Evolutionary conservation across 164 flowering plant genomes (phyloP), one percentile per base, ranked within the genome.

Genomic region (Protea cynaroides): DNA sequence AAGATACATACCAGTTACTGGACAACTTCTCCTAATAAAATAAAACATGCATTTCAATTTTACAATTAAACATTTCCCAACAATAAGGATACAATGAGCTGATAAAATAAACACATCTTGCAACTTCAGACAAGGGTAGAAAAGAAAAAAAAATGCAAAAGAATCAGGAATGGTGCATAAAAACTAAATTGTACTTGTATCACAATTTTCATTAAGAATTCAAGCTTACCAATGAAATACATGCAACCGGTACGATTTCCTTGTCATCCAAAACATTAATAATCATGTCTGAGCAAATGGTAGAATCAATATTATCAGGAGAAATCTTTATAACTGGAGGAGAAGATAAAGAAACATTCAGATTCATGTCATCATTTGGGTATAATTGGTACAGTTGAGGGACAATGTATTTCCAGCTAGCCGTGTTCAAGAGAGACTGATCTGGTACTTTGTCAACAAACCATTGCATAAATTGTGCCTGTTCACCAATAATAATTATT

Each of bases 341-440:
- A 69, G 89, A 80, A 65, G 88, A 66, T 17, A 89, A 66, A 66
- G 95, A 70, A 58, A 89, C 70, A 66, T 89, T 88, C 78, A 91
- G 73, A 65, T 73, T 78, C 93, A 94, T 86, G 55, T 88, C 84
- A 72, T 85, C 83, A 69, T 91, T 88, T 43, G 99, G 99, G 69
- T 89, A 94, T 69, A 79, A 79, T 80, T 68, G 85, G 86, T 89
- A 94, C 61, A 94, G 75, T 70, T 85, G 88, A 63, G 99, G 99
- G 75, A 94, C 64, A 56, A 94, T 75, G 69, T 72, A 85, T 79
- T 81, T 87, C 97, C 97, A 94, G 53, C 85, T 83, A 72, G 93
- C 95, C 51, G 99, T 94, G 78, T 91, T 94, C 65, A 94, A 62
- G 61, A 89, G 80, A 72, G 90, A 79, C 74, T 89, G 93, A 59